These are phyloP conservation scores for Rhizopus sp. DNA, from an alignment of 371 early-diverging fungal species.

Conservation along the genomic window DNA sequence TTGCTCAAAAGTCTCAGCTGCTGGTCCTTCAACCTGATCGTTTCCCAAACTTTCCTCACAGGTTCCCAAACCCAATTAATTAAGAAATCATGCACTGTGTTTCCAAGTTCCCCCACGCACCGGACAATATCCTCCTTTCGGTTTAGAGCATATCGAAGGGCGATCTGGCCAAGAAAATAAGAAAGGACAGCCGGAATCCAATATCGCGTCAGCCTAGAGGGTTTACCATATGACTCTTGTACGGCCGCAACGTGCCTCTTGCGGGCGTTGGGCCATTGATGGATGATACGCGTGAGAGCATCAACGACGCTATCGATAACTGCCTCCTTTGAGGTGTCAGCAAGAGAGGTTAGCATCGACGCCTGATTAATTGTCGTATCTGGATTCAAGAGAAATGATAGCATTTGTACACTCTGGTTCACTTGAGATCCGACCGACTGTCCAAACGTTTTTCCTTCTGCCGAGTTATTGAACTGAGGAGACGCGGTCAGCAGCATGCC, in stretches of 20 bases:
- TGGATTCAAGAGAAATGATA: neutral
- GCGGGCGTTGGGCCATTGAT: slow-evolving; percentile 14
- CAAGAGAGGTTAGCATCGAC: slow-evolving; percentile 5
- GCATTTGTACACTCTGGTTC: neutral
- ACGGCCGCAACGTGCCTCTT: slow-evolving; percentile 18
- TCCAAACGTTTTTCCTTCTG: neutral
- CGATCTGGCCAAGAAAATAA: slow-evolving; percentile 42
- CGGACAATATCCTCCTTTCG: slow-evolving; percentile 54
- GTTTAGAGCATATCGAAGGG: slow-evolving; percentile 39
- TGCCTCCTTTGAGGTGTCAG: neutral
- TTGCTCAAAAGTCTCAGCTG: slow-evolving; percentile 76
- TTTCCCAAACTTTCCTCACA: slow-evolving; percentile 73
- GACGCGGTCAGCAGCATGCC: slow-evolving; percentile 54
- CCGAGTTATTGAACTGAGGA: slow-evolving; percentile 23
- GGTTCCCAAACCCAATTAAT: slow-evolving; percentile 85
- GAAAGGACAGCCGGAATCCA: slow-evolving; percentile 61
- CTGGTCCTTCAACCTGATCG: slow-evolving; percentile 80
- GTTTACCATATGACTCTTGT: slow-evolving; percentile 42
- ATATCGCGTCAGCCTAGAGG: slow-evolving; percentile 49
- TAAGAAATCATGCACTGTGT: slow-evolving; percentile 60
- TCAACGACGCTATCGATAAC: neutral
- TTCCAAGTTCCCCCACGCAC: slow-evolving; percentile 47
- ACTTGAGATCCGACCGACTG: slow-evolving; percentile 6
- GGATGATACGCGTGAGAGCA: neutral
- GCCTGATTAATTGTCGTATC: too few relatives aligned